Base-by-base conservation (phyloP, 2,329 filamentous ascomycete species). In the Pseudocercospora fuligena region DNA sequence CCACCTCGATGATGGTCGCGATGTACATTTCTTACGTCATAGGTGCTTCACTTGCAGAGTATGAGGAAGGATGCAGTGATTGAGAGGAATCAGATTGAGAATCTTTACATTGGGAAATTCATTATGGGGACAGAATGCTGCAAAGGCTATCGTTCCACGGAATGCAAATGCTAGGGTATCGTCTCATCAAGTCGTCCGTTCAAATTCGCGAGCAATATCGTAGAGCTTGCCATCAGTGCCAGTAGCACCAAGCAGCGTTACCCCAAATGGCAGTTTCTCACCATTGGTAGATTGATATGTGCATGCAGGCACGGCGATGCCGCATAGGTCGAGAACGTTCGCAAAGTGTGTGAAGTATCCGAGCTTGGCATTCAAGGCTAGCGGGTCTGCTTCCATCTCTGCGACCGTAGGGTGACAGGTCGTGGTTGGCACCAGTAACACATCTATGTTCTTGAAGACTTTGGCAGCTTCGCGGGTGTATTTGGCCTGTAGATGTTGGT, bases 321-420 rank as follows among this genome's bases (percentile, higher is more conserved):
- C 85, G 46, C 83, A 84, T 70, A 88, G 80, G 74, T 89, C 87
- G 19, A 89, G 75, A 29, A 89, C 85, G 70, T 89, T 89, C 16
- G 83, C 87, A 72, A 85, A 88, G 72, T 88, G 87, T 0, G 86
- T 88, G 64, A 88, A 89, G 46, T 81, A 83, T 5, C 86, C 85
- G 5, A 88, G 73, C 3, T 80, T 75, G 3, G 84, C 84, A 70
- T 89, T 89, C 72, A 85, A 81, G 16, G 74, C 76, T 23, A 89
- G 80, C 0, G 87, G 87, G 49, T 87, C 83, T 2, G 76, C 76
- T 1, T 80, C 77, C 56, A 89, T 80, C 65, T 87, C 81, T 19
- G 82, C 78, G 2, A 88, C 80, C 0, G 82, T 87, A 46, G 87
- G 87, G 66, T 77, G 75, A 47, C 68, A 72, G 5, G 74, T 68